phyloP scores from a whole-genome alignment of 2,329 filamentous ascomycete genomes.

The Talaromyces rugulosus region DNA sequence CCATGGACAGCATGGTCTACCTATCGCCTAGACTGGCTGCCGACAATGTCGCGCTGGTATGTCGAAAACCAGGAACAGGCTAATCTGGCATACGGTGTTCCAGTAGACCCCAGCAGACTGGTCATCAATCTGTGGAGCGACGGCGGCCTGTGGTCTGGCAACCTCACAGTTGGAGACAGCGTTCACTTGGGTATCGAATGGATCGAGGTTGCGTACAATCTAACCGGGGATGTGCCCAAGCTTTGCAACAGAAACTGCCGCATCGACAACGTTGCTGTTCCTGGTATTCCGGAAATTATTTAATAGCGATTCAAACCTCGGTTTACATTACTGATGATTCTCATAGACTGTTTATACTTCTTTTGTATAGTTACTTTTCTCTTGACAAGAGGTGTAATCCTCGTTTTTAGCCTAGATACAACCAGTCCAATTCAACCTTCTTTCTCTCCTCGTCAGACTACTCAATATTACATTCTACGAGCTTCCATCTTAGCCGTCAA shows the following conservation, averaged over 20 bases:
- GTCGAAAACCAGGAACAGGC: conserved; percentile 27
- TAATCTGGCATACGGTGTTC: conserved; percentile 33
- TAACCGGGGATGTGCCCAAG: conserved; percentile 17
- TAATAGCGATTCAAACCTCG: background rate
- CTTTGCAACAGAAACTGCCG: conserved; percentile 15
- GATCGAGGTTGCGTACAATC: conserved; percentile 40
- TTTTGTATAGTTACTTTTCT: background rate
- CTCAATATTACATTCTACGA: background rate
- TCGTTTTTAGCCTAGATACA: background rate
- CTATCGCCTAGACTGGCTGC: conserved; percentile 40
- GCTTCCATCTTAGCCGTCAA: no score
- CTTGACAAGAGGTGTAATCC: background rate
- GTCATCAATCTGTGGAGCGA: conserved; percentile 43
- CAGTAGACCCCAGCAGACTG: conserved; percentile 32
- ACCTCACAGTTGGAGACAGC: conserved; percentile 33
- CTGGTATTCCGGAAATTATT: conserved; percentile 8
- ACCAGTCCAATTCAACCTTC: background rate
- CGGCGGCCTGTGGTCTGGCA: conserved; percentile 39
- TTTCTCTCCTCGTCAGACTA: background rate
- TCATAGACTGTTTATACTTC: background rate
- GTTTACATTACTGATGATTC: background rate
- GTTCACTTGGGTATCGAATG: conserved; percentile 39
- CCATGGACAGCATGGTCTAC: conserved; percentile 39
- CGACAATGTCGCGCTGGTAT: conserved; percentile 33
- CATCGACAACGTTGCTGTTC: conserved; percentile 17